Base-by-base conservation (phyloP, 768 basidiomycete species). In the Mycena vulgaris region DNA sequence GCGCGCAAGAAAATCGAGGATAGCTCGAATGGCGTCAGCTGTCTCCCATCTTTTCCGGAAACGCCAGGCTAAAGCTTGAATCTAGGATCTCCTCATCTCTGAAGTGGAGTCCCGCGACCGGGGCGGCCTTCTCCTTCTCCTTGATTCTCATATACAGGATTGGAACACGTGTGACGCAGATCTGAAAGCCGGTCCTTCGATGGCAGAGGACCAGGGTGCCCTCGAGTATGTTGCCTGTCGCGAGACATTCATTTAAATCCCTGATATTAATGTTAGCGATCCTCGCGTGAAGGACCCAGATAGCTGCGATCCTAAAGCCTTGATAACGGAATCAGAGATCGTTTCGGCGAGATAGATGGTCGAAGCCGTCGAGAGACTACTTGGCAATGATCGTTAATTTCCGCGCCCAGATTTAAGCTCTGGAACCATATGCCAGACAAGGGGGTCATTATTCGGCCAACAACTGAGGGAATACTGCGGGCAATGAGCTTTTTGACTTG, bases 321-420 rank as follows among this genome's bases (percentile, higher is more conserved):
- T 21, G 25, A 4, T 48, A 10, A 48, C 47, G 25, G 23, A 33
- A 56, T 56, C 35, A 47, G 19, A 52, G 57, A 66, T 66, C 17
- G 40, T 39, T 16, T 52, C 40, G 37, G 39, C 49, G 8, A 60
- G 37, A 60, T 67, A 25, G 51, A 52, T 17, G 14, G 51, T 49
- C 27, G 25, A 28, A 23, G 8, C 45, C 5, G 57, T 19, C 21
- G 6, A 21, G 19, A 19, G 42, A 40, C 16, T 35, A 13, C 33
- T 13, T 35, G 7, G 7, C 13, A 1, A 8, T 25, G 25, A 17
- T n/a, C 19, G 35, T 33, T n/a, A 35, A 58, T 66, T 17, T 49
- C 64, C 64, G 53, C 25, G 31, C 28, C 42, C 19, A n/a, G 59
- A 35, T 61, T 59, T 55, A 61, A n/a, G 33, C 51, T 67, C 58